Base-by-base conservation (phyloP, 495 filamentous ascomycete genomes). In the Daldinia caldariorum region DNA sequence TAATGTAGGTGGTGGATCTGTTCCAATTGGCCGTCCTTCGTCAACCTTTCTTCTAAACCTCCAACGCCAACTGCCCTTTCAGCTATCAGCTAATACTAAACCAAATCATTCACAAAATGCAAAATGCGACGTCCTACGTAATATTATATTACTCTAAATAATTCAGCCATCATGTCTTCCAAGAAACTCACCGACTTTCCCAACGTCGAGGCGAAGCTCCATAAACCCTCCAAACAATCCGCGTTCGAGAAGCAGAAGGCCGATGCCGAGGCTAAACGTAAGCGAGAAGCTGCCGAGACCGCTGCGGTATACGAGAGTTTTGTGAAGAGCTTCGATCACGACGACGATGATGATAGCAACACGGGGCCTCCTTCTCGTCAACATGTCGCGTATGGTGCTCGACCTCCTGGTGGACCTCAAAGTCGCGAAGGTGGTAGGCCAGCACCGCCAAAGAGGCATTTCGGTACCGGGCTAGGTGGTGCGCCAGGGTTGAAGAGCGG, bases 181-280 rank as follows among this genome's bases (percentile, higher is more conserved):
- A 80, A 79, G 43, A 79, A 79, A 69, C 74, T 83, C 47, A 65
- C 73, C 70, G 88, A 88, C n/a, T 95, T 96, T 76, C 92, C 93
- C n/a, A 89, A 95, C 74, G 85, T 94, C 53, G 87, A 88, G 37
- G 87, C 89, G 45, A 98, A 97, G 77, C 89, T 97, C 43, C 87
- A 91, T 26, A 91, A 92, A 10, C 90, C 93, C 0, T 86, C 85
- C 41, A 96, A 94, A 79, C 93, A 97, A 76, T 96, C 93, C 12
- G 86, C 92, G 35, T 98, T 97, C 80, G 94, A 98, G 80, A 90
- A 90, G 61, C 92, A 95, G 71, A 95, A 94, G 81, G 92, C 92
- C 41, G 94, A 97, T 76, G 94, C 92, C 35, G 92, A 97, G 83
- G 94, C 93, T 14, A 98, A 97, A 79, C 90, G 92, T 37, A 85